Evolutionary conservation across 441 rosid species (phyloP).

Genomic region (Dalechampia spathulata): DNA sequence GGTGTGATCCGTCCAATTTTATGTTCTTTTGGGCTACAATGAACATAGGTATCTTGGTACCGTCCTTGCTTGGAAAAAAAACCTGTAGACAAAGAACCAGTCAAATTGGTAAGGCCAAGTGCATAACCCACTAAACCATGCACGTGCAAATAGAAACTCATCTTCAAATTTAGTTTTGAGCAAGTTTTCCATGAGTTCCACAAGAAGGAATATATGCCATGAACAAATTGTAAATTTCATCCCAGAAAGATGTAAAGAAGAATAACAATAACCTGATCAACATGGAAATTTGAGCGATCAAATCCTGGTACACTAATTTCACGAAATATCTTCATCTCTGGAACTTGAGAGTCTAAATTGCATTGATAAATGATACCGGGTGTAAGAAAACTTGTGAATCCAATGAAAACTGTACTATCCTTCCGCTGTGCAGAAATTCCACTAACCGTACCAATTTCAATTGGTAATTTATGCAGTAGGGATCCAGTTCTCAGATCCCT

Average conservation of each 20-base stretch:
- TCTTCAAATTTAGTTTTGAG: neutral
- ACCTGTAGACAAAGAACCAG: conserved; percentile 38
- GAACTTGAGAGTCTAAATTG: conserved; percentile 46
- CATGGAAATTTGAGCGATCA: conserved; percentile 62
- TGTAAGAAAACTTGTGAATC: conserved; percentile 80
- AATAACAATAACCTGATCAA: conserved; percentile 54
- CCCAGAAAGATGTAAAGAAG: conserved; percentile 6
- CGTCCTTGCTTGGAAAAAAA: conserved; percentile 77
- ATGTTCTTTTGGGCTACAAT: conserved; percentile 61
- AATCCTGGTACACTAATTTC: conserved; percentile 72
- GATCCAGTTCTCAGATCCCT: conserved; percentile 80
- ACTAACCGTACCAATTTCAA: conserved; percentile 72
- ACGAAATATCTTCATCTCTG: conserved; percentile 74
- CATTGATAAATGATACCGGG: conserved; percentile 85
- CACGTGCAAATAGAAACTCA: neutral
- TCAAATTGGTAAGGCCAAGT: neutral
- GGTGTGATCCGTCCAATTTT: conserved; percentile 77
- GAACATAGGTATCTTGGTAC: conserved; percentile 76
- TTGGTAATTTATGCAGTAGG: conserved; percentile 60
- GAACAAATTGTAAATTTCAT: neutral
- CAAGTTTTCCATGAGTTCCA: neutral
- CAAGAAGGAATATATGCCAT: neutral
- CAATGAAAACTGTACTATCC: conserved; percentile 52
- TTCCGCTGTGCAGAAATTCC: conserved; percentile 67
- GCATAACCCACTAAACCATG: neutral